These are phyloP conservation scores for Ceratocystiopsis brevicomis DNA, from an alignment of 2,329 filamentous ascomycete species.

Conservation along the genomic window DNA sequence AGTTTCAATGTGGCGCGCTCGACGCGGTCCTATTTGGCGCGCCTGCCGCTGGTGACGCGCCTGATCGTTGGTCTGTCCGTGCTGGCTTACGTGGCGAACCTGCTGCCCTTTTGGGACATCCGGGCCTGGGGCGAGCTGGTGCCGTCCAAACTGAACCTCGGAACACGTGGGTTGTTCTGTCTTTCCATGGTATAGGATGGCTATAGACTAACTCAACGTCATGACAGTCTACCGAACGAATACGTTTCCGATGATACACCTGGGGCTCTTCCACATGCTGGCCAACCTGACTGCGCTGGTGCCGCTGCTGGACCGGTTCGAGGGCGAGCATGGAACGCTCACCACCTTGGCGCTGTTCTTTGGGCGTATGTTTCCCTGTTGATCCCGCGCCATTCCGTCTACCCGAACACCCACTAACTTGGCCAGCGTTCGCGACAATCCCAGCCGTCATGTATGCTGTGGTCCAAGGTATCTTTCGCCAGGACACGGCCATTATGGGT, in stretches of 20 bases:
- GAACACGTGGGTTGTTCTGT: constrained; percentile 40
- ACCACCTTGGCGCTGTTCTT: constrained; percentile 75
- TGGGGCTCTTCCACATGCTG: constrained; percentile 59
- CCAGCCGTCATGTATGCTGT: constrained; percentile 68
- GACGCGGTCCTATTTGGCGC: constrained; percentile 55
- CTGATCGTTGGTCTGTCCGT: constrained; percentile 47
- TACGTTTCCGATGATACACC: constrained; percentile 76
- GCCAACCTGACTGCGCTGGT: constrained; percentile 65
- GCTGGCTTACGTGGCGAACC: constrained; percentile 46
- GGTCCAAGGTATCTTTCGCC: constrained; percentile 53
- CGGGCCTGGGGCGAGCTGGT: constrained; percentile 61
- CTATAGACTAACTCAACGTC: no score
- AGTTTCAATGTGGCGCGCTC: constrained; percentile 53
- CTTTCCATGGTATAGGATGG: background rate
- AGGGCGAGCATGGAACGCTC: constrained; percentile 78
- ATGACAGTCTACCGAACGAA: constrained; percentile 71
- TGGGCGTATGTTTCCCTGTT: constrained; percentile 49
- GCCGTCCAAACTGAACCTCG: constrained; percentile 54
- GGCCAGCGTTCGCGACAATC: constrained; percentile 53
- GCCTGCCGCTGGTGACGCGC: constrained; percentile 77
- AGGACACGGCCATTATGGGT: constrained; percentile 60
- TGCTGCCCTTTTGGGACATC: constrained; percentile 54
- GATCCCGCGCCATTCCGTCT: background rate
- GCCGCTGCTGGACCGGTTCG: constrained; percentile 85
- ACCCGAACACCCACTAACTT: no score